A percentile compares a stretch with the other conserved stretches of the same genome.
Evolutionary conservation across 192 early-diverging fungal species (phyloP).

Genomic region (Kappamyces sp.): DNA sequence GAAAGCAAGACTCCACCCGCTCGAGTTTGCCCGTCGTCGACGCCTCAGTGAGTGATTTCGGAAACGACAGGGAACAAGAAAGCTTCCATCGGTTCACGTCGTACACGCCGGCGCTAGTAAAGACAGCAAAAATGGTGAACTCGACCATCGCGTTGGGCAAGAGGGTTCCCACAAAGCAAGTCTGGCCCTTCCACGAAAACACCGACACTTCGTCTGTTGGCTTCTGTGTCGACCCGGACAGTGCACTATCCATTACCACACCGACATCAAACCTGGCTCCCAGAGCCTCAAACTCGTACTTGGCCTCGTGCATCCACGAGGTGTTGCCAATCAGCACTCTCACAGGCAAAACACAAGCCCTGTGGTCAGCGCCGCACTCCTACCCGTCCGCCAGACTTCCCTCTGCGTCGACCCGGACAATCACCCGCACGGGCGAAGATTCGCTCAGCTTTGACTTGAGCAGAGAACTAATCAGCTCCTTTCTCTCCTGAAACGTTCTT

Average conservation of each 20-base stretch:
- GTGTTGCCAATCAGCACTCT: slow-evolving; percentile 59
- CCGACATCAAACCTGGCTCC: slow-evolving; percentile 24
- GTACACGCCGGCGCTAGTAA: slow-evolving; percentile 60
- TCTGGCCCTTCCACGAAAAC: slow-evolving; percentile 64
- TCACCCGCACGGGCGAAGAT: slow-evolving; percentile 48
- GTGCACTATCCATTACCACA: neutral
- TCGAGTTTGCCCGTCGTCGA: neutral
- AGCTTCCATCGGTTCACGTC: slow-evolving; percentile 73
- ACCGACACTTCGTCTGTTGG: slow-evolving; percentile 6
- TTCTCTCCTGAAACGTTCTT: slow-evolving; percentile 60
- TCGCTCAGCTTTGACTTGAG: slow-evolving; percentile 46
- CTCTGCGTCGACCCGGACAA: slow-evolving; percentile 40
- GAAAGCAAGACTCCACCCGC: neutral
- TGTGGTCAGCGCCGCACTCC: slow-evolving; percentile 14
- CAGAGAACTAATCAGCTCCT: slow-evolving; percentile 56
- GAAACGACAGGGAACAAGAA: slow-evolving; percentile 11
- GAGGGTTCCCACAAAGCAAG: slow-evolving; percentile 48
- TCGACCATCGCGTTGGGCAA: slow-evolving; percentile 43
- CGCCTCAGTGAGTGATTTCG: slow-evolving; percentile 2
- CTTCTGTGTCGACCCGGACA: slow-evolving; percentile 16
- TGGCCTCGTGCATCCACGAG: slow-evolving; percentile 59
- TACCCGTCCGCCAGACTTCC: slow-evolving; percentile 7
- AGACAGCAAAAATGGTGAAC: slow-evolving; percentile 46
- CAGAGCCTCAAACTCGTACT: slow-evolving; percentile 55
- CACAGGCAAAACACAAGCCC: slow-evolving; percentile 54